Evolutionary conservation across 2,329 filamentous ascomycete species (phyloP).

Genomic region (Thelonectria rubi): DNA sequence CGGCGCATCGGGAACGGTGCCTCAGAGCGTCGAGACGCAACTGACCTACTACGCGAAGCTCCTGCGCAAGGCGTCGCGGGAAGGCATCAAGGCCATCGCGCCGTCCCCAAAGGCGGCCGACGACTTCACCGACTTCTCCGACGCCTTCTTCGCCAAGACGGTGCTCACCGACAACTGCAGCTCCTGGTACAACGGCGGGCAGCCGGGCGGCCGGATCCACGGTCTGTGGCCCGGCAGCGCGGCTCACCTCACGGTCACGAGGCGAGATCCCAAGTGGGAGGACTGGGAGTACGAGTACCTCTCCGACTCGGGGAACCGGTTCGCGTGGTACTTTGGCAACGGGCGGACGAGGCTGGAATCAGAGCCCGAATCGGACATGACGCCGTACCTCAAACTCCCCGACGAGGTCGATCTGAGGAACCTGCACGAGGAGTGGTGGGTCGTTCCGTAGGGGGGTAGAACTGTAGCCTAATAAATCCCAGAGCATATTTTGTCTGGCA

Average conservation of each 20-base stretch:
- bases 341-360: conserved; percentile 70
- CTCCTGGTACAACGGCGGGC: conserved; percentile 76
- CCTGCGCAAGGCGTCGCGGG: conserved; percentile 70
- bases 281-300: conserved; percentile 63
- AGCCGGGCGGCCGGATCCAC: conserved; percentile 69
- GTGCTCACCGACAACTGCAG: conserved; percentile 70
- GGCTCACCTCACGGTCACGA: conserved; percentile 66
- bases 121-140: conserved; percentile 68
- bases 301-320: conserved; percentile 56
- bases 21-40: conserved; percentile 72
- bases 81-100: conserved; percentile 70
- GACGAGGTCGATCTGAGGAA: conserved; percentile 67
- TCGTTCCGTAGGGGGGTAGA: conserved; percentile 44
- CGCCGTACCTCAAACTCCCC: conserved; percentile 67
- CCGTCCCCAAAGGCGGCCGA: conserved; percentile 68
- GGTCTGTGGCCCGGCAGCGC: conserved; percentile 77
- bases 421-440: conserved; percentile 76
- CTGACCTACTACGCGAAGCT: conserved; percentile 72
- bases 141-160: conserved; percentile 64
- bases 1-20: conserved; percentile 71
- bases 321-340: conserved; percentile 73
- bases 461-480: conserved; percentile 12
- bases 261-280: conserved; percentile 64
- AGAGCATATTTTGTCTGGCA: conserved; percentile 12
- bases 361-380: conserved; percentile 66